Percentiles rank a stretch among this genome's conserved stretches.
phyloP scores from a whole-genome alignment of 768 basidiomycete species.

The Mycena vitilis region DNA sequence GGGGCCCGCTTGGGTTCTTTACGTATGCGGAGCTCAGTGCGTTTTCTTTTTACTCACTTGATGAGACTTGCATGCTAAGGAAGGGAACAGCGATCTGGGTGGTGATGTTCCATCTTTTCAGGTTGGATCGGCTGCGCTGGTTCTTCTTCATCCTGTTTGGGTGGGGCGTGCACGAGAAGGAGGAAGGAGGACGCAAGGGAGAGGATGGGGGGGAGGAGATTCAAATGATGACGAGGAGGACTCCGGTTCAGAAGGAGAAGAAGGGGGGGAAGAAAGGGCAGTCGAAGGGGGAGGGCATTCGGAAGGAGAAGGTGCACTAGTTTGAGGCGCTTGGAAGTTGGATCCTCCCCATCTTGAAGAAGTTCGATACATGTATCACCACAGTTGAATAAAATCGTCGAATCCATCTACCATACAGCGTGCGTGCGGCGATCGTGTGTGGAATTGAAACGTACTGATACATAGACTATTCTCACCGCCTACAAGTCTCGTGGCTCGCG shows the following conservation, averaged over 20 bases:
- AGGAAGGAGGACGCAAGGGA: constrained; percentile 18
- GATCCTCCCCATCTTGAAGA: too few species aligned
- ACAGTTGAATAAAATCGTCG: too few species aligned
- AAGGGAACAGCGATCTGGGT: constrained; percentile 54
- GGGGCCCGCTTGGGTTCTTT: constrained; percentile 65
- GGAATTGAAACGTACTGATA: too few species aligned
- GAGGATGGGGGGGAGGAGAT: neutral
- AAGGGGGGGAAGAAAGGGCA: constrained; percentile 27
- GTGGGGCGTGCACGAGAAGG: constrained; percentile 53
- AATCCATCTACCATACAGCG: too few species aligned
- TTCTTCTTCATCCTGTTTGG: constrained; percentile 62
- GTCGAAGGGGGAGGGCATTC: constrained; percentile 5
- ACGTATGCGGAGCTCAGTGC: constrained; percentile 67
- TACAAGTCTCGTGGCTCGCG: too few species aligned
- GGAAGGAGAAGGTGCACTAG: constrained; percentile 27
- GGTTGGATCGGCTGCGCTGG: constrained; percentile 58
- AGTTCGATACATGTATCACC: too few species aligned
- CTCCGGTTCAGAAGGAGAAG: constrained; percentile 21
- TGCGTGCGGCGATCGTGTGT: too few species aligned
- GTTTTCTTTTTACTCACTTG: too few species aligned
- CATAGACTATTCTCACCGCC: too few species aligned
- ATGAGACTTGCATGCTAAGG: too few species aligned
- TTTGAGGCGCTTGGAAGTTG: too few species aligned
- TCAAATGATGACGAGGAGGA: constrained; percentile 8
- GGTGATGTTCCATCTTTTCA: constrained; percentile 57